A percentile compares a stretch with the other conserved stretches of the same genome.
These are phyloP conservation scores for Dryas octopetala DNA, from an alignment of 306 rosid genomes.

Conservation along the genomic window DNA sequence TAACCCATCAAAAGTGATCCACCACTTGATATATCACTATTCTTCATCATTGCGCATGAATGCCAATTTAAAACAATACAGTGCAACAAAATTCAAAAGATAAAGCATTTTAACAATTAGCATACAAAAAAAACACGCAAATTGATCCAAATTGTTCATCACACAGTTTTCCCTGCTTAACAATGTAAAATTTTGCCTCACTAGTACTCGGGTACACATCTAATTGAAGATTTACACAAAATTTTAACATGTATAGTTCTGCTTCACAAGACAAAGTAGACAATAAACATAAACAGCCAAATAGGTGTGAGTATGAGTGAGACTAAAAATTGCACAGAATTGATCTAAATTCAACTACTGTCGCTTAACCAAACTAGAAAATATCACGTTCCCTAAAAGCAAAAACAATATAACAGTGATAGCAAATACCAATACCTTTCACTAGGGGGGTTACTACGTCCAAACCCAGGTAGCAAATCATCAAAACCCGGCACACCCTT, in stretches of 20 bases:
- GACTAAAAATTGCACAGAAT: neutral
- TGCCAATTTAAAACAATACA: neutral
- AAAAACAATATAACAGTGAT: neutral
- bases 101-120: neutral
- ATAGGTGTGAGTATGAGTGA: too few relatives aligned
- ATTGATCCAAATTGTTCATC: neutral
- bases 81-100: neutral
- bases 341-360: slow-evolving; percentile 8
- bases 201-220: neutral
- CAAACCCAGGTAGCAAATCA: slow-evolving; percentile 86
- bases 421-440: slow-evolving; percentile 52
- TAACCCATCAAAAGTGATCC: slow-evolving; percentile 2
- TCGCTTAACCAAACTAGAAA: neutral
- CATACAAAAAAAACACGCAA: neutral
- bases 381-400: neutral
- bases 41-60: neutral
- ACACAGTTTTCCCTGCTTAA: neutral
- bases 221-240: neutral
- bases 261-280: neutral
- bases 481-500: slow-evolving; percentile 53
- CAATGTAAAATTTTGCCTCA: neutral
- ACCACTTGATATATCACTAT: neutral
- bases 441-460: slow-evolving; percentile 46
- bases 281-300: too few relatives aligned
- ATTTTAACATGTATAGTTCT: neutral